These are phyloP conservation scores for Polytrichum formosum DNA, from an alignment of 225 moss, liverwort and hornwort genomes.

Conservation along the genomic window DNA sequence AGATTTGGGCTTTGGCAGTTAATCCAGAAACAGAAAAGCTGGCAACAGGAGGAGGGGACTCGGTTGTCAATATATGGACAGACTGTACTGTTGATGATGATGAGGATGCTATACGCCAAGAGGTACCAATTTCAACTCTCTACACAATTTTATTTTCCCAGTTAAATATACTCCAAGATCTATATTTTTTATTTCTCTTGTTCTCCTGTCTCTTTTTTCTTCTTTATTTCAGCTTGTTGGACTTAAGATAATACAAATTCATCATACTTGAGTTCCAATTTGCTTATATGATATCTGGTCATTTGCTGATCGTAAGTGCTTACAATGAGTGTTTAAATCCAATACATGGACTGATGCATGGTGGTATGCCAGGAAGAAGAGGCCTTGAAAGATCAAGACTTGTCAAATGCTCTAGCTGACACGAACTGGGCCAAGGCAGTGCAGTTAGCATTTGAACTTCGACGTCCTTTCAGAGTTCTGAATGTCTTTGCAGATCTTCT, in stretches of 20 bases:
- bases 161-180: too few species aligned
- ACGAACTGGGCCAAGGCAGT: conserved; percentile 87
- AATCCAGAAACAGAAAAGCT: conserved; percentile 60
- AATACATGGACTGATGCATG: conserved; percentile 2
- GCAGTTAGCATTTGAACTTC: conserved; percentile 88
- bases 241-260: too few species aligned
- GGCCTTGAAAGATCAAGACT: conserved; percentile 80
- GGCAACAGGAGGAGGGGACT: conserved; percentile 93
- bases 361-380: conserved; percentile 68
- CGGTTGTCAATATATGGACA: conserved; percentile 83
- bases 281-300: too few species aligned
- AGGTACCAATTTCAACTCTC: conserved; percentile 36
- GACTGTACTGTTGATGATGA: conserved; percentile 89
- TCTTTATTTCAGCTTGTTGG: too few species aligned
- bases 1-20: conserved; percentile 97
- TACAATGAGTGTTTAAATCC: background rate
- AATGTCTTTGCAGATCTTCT: conserved; percentile 75
- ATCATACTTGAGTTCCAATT: too few species aligned
- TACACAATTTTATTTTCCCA: too few species aligned
- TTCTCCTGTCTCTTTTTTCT: too few species aligned
- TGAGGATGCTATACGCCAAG: conserved; percentile 76
- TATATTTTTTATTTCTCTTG: too few species aligned
- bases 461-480: conserved; percentile 83
- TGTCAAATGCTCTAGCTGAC: conserved; percentile 86
- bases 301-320: too few species aligned